Conservation (phyloP, 163 green algal genomes). For the Scenedesmus sp. region DNA sequence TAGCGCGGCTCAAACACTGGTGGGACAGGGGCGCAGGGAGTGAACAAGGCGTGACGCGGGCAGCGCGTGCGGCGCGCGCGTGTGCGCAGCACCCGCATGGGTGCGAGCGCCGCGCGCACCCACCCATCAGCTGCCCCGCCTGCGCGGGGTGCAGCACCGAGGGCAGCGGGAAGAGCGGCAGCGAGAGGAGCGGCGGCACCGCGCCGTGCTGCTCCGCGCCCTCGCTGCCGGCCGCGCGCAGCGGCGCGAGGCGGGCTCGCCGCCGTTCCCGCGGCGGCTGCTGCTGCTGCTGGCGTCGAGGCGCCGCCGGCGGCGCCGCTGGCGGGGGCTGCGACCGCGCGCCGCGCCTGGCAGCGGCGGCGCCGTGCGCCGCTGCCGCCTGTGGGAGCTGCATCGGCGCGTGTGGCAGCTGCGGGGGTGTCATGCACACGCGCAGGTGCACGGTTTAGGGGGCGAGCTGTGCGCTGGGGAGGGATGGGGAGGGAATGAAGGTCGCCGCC, state of each 20-base stretch:
- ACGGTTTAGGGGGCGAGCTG: no score
- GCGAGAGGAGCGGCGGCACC: slow-evolving; percentile 14
- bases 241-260: no score
- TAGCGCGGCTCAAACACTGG: slow-evolving; percentile 51
- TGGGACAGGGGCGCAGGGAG: background rate
- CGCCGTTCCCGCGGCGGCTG: background rate
- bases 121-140: background rate
- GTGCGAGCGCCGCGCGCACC: background rate
- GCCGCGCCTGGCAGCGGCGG: no score
- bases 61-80: background rate
- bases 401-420: no score
- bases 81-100: background rate
- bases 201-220: background rate
- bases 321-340: no score
- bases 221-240: no score
- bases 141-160: slow-evolving; percentile 33
- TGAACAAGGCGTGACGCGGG: background rate
- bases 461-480: no score
- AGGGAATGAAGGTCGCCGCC: no score
- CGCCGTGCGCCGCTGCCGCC: no score
- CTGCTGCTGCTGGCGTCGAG: background rate
- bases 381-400: no score
- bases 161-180: slow-evolving; percentile 39
- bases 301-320: background rate
- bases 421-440: no score